Percentiles rank a stretch among this genome's conserved stretches.
Evolutionary conservation across 257 asterid genomes (phyloP).

Genomic region (Thymus quinquecostatus): DNA sequence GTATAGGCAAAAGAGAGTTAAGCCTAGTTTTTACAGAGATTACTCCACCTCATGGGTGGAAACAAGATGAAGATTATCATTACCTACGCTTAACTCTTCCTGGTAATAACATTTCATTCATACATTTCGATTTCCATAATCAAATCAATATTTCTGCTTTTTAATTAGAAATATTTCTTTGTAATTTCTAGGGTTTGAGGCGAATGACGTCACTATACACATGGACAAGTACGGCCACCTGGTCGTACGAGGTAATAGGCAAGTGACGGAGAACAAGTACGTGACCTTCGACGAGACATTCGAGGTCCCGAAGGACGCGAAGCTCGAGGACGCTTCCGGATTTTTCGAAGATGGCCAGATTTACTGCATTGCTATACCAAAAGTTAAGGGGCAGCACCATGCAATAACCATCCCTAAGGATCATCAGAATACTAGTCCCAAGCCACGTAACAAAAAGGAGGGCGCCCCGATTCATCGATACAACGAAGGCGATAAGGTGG

Average conservation of each 20-base stretch:
- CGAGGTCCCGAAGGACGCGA: slow-evolving; percentile 22
- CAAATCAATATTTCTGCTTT: too few relatives aligned
- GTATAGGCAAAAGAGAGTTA: slow-evolving; percentile 24
- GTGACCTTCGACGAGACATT: slow-evolving; percentile 41
- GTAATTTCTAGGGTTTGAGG: slow-evolving; percentile 34
- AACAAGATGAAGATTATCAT: slow-evolving; percentile 30
- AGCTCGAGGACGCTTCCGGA: slow-evolving; percentile 36
- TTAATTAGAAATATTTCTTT: neutral
- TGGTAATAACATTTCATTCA: slow-evolving; percentile 25
- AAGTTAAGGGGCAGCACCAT: slow-evolving; percentile 10
- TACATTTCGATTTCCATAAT: too few relatives aligned
- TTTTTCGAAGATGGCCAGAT: slow-evolving; percentile 33
- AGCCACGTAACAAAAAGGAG: neutral
- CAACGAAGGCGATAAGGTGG: neutral
- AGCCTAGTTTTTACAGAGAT: slow-evolving; percentile 40
- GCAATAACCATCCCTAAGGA: slow-evolving; percentile 13
- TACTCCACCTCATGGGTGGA: slow-evolving; percentile 44
- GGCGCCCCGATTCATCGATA: slow-evolving; percentile 2
- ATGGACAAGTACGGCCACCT: slow-evolving; percentile 41
- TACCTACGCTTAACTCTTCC: slow-evolving; percentile 43
- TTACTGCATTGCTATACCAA: slow-evolving; percentile 37
- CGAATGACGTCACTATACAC: slow-evolving; percentile 28
- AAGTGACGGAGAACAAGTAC: slow-evolving; percentile 37
- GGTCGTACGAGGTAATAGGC: slow-evolving; percentile 43
- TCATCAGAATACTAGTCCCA: neutral